These are phyloP conservation scores for Ganoderma lingzhi DNA, from an alignment of 1,284 basidiomycete species.

Conservation along the genomic window DNA sequence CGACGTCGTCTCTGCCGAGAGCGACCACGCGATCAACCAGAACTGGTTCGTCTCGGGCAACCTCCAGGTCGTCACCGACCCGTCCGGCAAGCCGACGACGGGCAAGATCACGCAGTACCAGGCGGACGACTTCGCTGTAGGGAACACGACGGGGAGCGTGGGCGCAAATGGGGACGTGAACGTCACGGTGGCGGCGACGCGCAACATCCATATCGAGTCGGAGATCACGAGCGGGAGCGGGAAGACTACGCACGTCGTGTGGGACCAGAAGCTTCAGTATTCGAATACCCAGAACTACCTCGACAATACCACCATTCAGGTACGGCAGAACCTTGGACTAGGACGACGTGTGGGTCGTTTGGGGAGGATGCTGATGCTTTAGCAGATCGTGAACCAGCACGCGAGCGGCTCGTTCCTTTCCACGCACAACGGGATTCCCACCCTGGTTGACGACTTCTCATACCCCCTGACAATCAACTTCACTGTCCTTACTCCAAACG, in stretches of 20 bases:
- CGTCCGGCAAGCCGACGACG: slow-evolving; percentile 67
- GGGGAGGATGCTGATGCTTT: neutral
- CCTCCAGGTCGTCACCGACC: slow-evolving; percentile 73
- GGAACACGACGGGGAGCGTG: slow-evolving; percentile 55
- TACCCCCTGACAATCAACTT: slow-evolving; percentile 74
- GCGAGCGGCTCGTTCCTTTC: slow-evolving; percentile 63
- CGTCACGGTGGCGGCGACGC: slow-evolving; percentile 62
- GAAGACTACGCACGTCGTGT: slow-evolving; percentile 57
- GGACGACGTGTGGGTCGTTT: neutral
- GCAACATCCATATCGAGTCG: slow-evolving; percentile 62
- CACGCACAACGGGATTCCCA: slow-evolving; percentile 63
- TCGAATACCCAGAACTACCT: slow-evolving; percentile 63
- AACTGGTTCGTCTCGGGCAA: slow-evolving; percentile 84
- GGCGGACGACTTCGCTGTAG: slow-evolving; percentile 62
- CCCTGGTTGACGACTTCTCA: slow-evolving; percentile 65
- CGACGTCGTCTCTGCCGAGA: slow-evolving; percentile 77
- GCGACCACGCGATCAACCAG: slow-evolving; percentile 67
- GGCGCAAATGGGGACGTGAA: slow-evolving; percentile 53
- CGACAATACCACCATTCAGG: slow-evolving; percentile 57
- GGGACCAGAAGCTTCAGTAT: slow-evolving; percentile 61
- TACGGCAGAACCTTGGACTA: slow-evolving; percentile 28
- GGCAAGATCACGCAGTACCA: slow-evolving; percentile 69
- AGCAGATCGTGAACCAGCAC: slow-evolving; percentile 68
- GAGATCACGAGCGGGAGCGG: slow-evolving; percentile 68
- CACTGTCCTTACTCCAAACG: slow-evolving; percentile 51